Conservation (phyloP, 768 basidiomycete genomes). For the Serendipita vermifera region DNA sequence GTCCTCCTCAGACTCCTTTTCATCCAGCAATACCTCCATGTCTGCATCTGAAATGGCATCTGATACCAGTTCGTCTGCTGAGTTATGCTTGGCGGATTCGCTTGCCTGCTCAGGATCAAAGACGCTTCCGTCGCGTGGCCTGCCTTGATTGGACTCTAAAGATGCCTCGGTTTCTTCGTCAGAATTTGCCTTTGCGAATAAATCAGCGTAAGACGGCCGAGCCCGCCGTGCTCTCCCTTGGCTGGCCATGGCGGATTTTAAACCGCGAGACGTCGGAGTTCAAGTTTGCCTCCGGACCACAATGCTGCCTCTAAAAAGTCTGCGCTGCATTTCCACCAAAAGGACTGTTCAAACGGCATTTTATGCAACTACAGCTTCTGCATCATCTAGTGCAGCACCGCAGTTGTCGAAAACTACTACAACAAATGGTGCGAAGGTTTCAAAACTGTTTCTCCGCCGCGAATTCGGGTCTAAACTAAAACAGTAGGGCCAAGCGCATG, state of each 20-base stretch:
- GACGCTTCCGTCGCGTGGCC: too few species aligned
- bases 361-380: background rate
- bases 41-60: too few species aligned
- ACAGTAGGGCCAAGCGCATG: slow-evolving; percentile 33
- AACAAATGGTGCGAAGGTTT: background rate
- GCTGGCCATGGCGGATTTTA: background rate
- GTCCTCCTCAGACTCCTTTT: background rate
- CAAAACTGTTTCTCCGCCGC: too few species aligned
- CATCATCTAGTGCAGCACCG: background rate
- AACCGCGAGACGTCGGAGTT: background rate
- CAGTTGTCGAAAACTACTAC: background rate
- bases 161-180: too few species aligned
- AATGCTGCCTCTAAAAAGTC: background rate
- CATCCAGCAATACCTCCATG: background rate
- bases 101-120: too few species aligned
- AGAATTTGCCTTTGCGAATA: background rate
- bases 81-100: too few species aligned
- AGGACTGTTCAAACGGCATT: background rate
- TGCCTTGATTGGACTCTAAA: too few species aligned
- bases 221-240: background rate
- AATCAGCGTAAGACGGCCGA: background rate
- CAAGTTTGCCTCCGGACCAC: background rate
- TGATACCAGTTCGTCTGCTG: too few species aligned
- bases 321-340: background rate
- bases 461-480: too few species aligned